phyloP scores from a whole-genome alignment of 306 rosid genomes.

The Lablab purpureus region DNA sequence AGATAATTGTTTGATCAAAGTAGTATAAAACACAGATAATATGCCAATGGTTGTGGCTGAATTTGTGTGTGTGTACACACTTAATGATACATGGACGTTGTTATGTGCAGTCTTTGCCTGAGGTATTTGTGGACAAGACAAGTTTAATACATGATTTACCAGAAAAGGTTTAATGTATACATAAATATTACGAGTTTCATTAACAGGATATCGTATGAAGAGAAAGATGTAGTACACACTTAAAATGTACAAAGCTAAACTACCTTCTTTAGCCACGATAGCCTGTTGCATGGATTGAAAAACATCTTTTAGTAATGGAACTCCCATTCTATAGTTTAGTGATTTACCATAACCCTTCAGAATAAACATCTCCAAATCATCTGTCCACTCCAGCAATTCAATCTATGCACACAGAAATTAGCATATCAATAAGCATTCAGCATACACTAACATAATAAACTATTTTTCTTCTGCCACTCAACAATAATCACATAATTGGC shows the following conservation, averaged over 20 bases:
- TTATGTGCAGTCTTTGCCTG: constrained; percentile 2
- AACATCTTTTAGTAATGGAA: constrained; percentile 82
- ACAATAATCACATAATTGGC: constrained; percentile 8
- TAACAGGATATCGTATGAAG: constrained; percentile 23
- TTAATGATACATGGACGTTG: not conserved
- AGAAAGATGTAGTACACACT: not conserved
- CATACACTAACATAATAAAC: not conserved
- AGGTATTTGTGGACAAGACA: constrained; percentile 22
- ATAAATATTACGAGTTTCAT: constrained; percentile 24
- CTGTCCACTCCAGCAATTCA: constrained; percentile 86
- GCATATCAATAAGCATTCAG: constrained; percentile 40
- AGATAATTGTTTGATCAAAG: constrained; percentile 15
- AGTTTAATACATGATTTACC: constrained; percentile 7
- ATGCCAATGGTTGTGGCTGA: constrained; percentile 7
- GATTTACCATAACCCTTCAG: constrained; percentile 93
- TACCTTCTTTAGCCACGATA: constrained; percentile 78
- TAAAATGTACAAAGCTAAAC: constrained; percentile 16
- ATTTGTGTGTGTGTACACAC: not conserved
- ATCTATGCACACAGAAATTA: constrained; percentile 53
- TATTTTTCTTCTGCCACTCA: not conserved
- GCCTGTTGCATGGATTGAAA: constrained; percentile 82
- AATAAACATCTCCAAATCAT: constrained; percentile 78
- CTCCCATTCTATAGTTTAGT: constrained; percentile 84
- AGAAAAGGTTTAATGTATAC: constrained; percentile 10
- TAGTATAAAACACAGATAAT: constrained; percentile 10